Evolutionary conservation across 192 early-diverging fungal species (phyloP).

Genomic region (Geosiphon pyriformis): DNA sequence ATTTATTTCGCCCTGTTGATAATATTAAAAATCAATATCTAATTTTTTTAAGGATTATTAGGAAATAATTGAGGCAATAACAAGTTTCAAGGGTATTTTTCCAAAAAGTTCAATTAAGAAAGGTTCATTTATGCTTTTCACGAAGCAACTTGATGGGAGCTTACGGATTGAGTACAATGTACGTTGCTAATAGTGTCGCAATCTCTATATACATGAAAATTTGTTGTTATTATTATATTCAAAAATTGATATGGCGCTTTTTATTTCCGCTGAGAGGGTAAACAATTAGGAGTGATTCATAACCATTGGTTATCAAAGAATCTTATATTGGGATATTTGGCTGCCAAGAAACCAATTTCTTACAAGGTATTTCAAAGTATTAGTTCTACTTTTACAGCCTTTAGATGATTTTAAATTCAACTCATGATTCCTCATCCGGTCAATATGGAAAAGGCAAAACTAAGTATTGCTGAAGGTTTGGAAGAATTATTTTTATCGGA

Average conservation of each 20-base stretch:
- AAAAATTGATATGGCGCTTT: neutral
- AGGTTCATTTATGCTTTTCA: slow-evolving; percentile 44
- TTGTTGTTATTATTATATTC: neutral
- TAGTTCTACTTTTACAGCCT: neutral
- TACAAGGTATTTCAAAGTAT: slow-evolving; percentile 18
- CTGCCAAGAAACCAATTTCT: slow-evolving; percentile 40
- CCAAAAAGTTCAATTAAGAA: slow-evolving; percentile 41
- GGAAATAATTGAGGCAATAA: slow-evolving; percentile 45
- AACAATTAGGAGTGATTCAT: slow-evolving; percentile 35
- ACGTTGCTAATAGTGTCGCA: no score
- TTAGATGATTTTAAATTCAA: no score
- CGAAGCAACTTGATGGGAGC: slow-evolving; percentile 38
- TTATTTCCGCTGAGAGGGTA: slow-evolving; percentile 30
- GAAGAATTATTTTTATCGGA: neutral
- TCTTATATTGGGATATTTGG: slow-evolving; percentile 48
- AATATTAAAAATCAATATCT: slow-evolving; percentile 4
- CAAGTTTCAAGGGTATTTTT: slow-evolving; percentile 47
- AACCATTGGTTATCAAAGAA: slow-evolving; percentile 47
- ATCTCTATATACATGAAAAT: neutral
- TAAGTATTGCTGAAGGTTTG: slow-evolving; percentile 20
- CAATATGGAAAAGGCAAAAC: slow-evolving; percentile 20
- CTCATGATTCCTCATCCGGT: no score
- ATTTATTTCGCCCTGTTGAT: no score
- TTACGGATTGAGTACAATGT: slow-evolving; percentile 32
- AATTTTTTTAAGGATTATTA: slow-evolving; percentile 19